Evolutionary conservation across 2,329 filamentous ascomycete species (phyloP), one percentile per base, ranked within the genome.

Genomic region (Ophiocordyceps camponoti-saundersi): DNA sequence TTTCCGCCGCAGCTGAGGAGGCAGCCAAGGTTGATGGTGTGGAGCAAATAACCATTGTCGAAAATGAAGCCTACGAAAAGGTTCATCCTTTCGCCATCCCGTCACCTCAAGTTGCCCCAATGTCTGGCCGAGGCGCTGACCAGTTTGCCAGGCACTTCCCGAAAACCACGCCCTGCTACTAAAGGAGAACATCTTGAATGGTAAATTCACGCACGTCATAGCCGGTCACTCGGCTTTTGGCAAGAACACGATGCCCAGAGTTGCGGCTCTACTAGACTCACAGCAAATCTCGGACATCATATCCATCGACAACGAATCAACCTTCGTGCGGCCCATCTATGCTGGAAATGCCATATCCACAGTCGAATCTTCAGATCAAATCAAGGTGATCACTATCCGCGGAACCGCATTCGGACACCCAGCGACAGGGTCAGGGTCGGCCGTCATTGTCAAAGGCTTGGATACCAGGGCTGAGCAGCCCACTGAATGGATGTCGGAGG

Each of bases 291-390:
- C 89, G 42, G 92, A 98, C 62, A 85, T 96, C 54, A 95, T 80
- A 18, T 73, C 67, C 1, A 83, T 98, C 59, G 80, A 95, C 65
- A 78, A 78, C 64, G 89, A 95, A 64, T 89, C 90, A 63, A 95
- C 87, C 13, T 98, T 98, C 59, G 83, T 95, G 47, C 84, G 92
- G 48, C 90, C 92, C 26, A 95, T 98, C 59, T 98, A 98, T 64
- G 92, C 92, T 48, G 92, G 92, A 47, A 98, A 98, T 61, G 92
- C 90, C 44, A 95, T 98, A 59, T 79, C 93, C 34, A 98, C 92
- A 11, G 89, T 98, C 49, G 85, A 96, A 65, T 95, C 88, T 3
- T 77, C 77, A 52, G 92, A 98, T 59, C 61, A 73, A 16, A 77
- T 87, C 63, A 98, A 96, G 68, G 62, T 96, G 47, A 76, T 98